Evolutionary conservation across 179 eudicot genomes (phyloP).

Genomic region (Nepenthes alata): DNA sequence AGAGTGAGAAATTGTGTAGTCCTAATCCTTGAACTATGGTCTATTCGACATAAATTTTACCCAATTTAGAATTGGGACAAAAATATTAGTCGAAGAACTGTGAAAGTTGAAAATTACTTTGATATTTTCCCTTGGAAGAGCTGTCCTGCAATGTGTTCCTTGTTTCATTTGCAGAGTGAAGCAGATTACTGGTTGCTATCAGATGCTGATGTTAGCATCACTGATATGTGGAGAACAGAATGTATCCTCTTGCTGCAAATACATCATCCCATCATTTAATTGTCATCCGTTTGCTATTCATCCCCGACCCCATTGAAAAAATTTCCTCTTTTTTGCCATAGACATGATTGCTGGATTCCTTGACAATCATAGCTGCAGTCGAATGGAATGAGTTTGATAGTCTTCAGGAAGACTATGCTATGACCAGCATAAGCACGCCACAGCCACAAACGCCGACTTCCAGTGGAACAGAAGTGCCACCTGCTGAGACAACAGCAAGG

Average conservation of each 20-base stretch:
- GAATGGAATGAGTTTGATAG: constrained; percentile 52
- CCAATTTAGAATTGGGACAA: too few species aligned
- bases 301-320: not conserved
- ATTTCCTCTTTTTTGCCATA: not conserved
- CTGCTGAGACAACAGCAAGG: constrained; percentile 21
- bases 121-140: too few species aligned
- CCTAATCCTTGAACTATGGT: too few species aligned
- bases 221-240: constrained; percentile 90
- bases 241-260: constrained; percentile 41
- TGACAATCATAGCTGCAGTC: constrained; percentile 29
- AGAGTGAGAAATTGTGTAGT: too few species aligned
- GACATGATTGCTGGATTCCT: not conserved
- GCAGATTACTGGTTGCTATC: constrained; percentile 87
- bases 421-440: constrained; percentile 30
- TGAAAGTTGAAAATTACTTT: too few species aligned
- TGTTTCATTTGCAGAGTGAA: constrained; percentile 44
- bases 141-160: too few species aligned
- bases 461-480: constrained; percentile 24
- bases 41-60: too few species aligned
- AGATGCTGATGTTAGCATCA: constrained; percentile 73
- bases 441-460: constrained; percentile 47
- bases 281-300: too few species aligned
- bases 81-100: too few species aligned
- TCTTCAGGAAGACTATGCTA: constrained; percentile 35
- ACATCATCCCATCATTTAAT: not conserved